Evolutionary conservation across 176 grass and related monocot genomes (phyloP), one percentile per base, ranked within the genome.

Genomic region (Paspalum vaginatum): DNA sequence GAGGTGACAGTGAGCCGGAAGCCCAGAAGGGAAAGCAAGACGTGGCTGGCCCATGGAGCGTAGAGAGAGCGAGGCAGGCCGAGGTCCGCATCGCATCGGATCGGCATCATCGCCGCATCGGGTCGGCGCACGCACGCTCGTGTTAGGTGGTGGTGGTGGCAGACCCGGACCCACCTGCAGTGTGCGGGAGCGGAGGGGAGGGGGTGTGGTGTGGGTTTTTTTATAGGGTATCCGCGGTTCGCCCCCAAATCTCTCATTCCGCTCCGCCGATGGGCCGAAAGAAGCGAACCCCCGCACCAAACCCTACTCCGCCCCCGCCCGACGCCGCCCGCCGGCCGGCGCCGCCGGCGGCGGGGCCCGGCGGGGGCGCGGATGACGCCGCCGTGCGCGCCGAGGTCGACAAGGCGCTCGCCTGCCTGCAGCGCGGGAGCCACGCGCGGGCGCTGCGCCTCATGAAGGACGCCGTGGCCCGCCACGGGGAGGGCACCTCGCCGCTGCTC

Each of bases 371-470:
- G 17, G 67, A 14, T 0, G 42, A 20, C 14, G 65, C 89, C 6
- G 57, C 72, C 45, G 84, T 94, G 10, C 87, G 89, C 77, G 79
- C 75, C 44, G 88, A 93, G 79, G 94, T 91, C 84, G 90, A 95
- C 15, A 83, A 71, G 70, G 88, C 90, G 18, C 79, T 95, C 27
- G 82, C 65, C 0, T 83, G 56, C 60, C 90, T 95, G 37, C 92
- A 87, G 70, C 88, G 86, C 3, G 90, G 92, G 20, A 95, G 78
- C 56, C 88, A 91, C 50, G 84, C 90, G 32, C 88, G 86, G 61
- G 87, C 95, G 24, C 75, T 93, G 52, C 84, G 86, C 7, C 26
- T 93, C 27, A 93, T 88, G 90, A 91, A 83, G 69, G 95, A 98
- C 7, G 90, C 88, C 17, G 38, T 85, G 5, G 27, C 42, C 32